Base-by-base conservation (phyloP, 768 basidiomycete genomes). In the Galerina marginata region DNA sequence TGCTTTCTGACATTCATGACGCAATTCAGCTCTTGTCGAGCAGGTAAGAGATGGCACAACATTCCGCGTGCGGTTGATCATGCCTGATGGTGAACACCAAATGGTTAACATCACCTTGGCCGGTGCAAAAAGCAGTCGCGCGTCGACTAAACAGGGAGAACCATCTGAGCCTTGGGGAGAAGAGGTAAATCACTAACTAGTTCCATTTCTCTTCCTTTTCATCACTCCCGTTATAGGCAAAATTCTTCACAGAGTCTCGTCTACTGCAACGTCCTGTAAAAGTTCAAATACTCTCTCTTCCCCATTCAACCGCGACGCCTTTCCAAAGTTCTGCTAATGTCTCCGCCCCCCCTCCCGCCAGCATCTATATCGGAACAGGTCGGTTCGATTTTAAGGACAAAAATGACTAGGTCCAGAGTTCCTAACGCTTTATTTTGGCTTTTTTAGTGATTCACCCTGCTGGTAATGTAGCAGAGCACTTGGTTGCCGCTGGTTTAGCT, bases 11-110 rank as follows among this genome's bases (percentile, higher is more conserved):
- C 54, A 33, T 42, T 45, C 33, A 68, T 16, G 68, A 44, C 48
- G 16, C 23, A 11, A 2, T 59, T 39, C 59, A 96, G 95, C 91
- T 49, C 85, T 98, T 61, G 93, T 99, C 59, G 96, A 99, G 75
- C 89, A 92, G 71, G 95, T 98, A 54, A 86, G 92, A 51, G 96
- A 99, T 71, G 96, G 95, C 50, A 90, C 92, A 20, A 96, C 93
- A 29, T 77, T 99, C 33, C 90, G 96, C 20, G 86, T 91, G 49
- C 89, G 97, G 51, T 83, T 99, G 48, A 79, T 97, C 56, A 86
- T 98, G 79, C 91, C 95, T 15, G 88, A 92, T 45, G 91, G 89
- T 10, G 87, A 92, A 58, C 97, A 99, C 71, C 97, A 97, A 77
- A 81, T 96, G 58, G 82, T 90, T 72, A 97, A 94, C 71, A 83